Evolutionary conservation across 371 early-diverging fungal species (phyloP).

Genomic region (Apophysomyces ossiformis): DNA sequence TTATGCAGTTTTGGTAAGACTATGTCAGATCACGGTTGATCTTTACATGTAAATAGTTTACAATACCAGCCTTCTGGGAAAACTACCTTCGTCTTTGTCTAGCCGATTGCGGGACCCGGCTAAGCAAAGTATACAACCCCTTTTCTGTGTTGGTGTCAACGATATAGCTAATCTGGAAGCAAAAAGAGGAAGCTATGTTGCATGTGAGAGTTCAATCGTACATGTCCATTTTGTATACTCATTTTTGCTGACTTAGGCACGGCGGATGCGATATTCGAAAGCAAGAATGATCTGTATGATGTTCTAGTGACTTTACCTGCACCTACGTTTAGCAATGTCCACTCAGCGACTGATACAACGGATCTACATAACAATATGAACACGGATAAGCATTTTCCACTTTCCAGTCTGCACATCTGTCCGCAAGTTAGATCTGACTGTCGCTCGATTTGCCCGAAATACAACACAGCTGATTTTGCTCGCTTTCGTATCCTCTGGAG

Average conservation of each 20-base stretch:
- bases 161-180: conserved; percentile 54
- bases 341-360: background rate
- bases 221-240: background rate
- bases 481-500: conserved; percentile 33
- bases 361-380: background rate
- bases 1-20: conserved; percentile 56
- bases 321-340: conserved; percentile 10
- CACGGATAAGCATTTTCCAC: conserved; percentile 8
- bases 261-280: conserved; percentile 59
- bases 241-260: conserved; percentile 44
- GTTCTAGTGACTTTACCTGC: conserved; percentile 49
- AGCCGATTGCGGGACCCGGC: conserved; percentile 19
- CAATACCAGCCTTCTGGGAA: conserved; percentile 42
- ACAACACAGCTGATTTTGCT: conserved; percentile 38
- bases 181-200: conserved; percentile 51
- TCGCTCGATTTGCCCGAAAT: conserved; percentile 12
- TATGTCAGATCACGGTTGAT: background rate
- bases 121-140: conserved; percentile 30
- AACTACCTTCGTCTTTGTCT: conserved; percentile 31
- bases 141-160: conserved; percentile 59
- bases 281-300: conserved; percentile 61
- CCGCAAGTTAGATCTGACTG: conserved; percentile 16
- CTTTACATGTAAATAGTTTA: conserved; percentile 34
- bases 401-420: conserved; percentile 10
- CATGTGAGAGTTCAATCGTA: conserved; percentile 45